Evolutionary conservation across 2,329 filamentous ascomycete genomes (phyloP), one percentile per base, ranked within the genome.

Genomic region (Fusarium austroafricanum): DNA sequence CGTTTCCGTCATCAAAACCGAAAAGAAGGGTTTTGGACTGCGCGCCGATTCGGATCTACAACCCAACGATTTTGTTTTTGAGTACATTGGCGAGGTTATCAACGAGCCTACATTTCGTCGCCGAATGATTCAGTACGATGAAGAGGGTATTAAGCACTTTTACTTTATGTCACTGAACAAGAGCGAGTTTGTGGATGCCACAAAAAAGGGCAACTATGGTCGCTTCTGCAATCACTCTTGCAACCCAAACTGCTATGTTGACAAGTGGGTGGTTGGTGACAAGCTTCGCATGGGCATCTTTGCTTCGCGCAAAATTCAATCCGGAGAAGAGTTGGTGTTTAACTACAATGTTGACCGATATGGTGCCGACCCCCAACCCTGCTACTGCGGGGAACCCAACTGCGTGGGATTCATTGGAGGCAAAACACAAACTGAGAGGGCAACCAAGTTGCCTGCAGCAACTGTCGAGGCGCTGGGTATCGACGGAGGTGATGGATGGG

Each of bases 341-440:
- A 97, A 99, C 83, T 99, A 99, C 87, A 99, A 99, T 75, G 96
- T 99, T 70, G 96, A 99, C 80, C 90, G 96, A 69, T 99, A 99
- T 77, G 96, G 96, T 67, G 94, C 96, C 42, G 94, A 99, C 73
- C 95, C 96, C 42, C 95, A 98, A 79, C 94, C 93, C 28, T 99
- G 96, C 80, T 98, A 98, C 79, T 99, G 96, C 78, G 94, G 89
- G 65, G 96, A 99, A 80, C 85, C 90, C 18, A 98, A 97, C 76
- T 99, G 96, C 80, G 93, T 94, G 20, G 96, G 96, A 54, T 98
- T 93, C 79, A 97, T 99, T 71, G 96, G 96, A 71, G 96, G 96
- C 76, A 97, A 97, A 83, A 98, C 96, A 2, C 96, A 99, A 80
- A 98, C 96, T 4, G 95, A 97, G 79, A 92, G 93, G 70, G 94